phyloP scores from a whole-genome alignment of 2,329 filamentous ascomycete genomes.

The Rhexocercosporidium sp. region DNA sequence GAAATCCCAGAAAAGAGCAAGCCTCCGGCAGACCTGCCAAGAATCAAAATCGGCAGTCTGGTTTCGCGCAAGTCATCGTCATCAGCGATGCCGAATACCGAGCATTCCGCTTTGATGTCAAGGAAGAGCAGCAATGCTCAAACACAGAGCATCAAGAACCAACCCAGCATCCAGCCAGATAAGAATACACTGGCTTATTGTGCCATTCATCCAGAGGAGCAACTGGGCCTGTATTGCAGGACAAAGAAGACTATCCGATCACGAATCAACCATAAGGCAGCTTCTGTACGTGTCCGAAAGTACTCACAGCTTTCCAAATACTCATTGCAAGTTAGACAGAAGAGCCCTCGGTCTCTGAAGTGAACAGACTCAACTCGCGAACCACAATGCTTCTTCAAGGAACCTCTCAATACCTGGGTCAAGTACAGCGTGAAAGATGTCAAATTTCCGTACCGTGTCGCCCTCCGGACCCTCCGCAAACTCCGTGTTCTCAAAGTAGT shows the following conservation, averaged over 20 bases:
- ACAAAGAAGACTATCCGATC: conserved; percentile 33
- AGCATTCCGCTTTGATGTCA: conserved; percentile 7
- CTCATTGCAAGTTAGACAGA: conserved; percentile 10
- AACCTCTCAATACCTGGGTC: conserved; percentile 31
- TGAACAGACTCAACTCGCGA: conserved; percentile 20
- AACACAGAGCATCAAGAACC: neutral
- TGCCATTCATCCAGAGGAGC: conserved; percentile 17
- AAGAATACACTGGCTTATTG: conserved; percentile 16
- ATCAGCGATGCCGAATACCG: neutral
- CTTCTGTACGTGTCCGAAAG: conserved; percentile 18
- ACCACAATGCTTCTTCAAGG: conserved; percentile 38
- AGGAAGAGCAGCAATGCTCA: neutral
- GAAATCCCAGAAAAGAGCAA: neutral
- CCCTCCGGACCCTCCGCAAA: conserved; percentile 10
- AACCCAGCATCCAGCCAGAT: conserved; percentile 20
- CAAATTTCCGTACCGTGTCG: neutral
- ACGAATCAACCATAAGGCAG: conserved; percentile 18
- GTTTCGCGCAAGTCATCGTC: conserved; percentile 12
- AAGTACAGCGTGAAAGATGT: conserved; percentile 13
- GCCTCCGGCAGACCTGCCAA: conserved; percentile 17
- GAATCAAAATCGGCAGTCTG: conserved; percentile 25
- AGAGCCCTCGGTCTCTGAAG: neutral
- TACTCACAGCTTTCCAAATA: neutral
- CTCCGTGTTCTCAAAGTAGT: conserved; percentile 16
- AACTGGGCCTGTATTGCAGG: conserved; percentile 33